These are phyloP conservation scores for Opeltia flavorubescens DNA, from an alignment of 495 filamentous ascomycete genomes.

Conservation along the genomic window DNA sequence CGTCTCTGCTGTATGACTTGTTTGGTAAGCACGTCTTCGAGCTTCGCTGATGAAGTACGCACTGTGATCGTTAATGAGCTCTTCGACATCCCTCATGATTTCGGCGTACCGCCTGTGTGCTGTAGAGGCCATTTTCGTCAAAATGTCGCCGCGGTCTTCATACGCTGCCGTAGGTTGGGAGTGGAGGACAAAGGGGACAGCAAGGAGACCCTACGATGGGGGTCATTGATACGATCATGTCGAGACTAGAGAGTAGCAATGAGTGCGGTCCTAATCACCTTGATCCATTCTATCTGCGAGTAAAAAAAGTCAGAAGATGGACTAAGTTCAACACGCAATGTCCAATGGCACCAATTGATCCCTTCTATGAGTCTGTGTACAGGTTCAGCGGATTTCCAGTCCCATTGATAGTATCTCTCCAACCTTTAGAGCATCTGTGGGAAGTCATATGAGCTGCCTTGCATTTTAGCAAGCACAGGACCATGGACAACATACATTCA, in stretches of 20 bases:
- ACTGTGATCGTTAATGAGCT: conserved; percentile 88
- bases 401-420: background rate
- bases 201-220: conserved; percentile 55
- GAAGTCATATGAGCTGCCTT: conserved; percentile 1
- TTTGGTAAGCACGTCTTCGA: background rate
- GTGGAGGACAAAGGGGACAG: conserved; percentile 93
- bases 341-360: conserved; percentile 91
- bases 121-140: conserved; percentile 41
- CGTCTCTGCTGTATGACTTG: conserved; percentile 56
- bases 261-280: conserved; percentile 27
- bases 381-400: background rate
- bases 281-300: conserved; percentile 50
- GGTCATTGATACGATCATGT: no score
- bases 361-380: conserved; percentile 53
- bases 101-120: conserved; percentile 77
- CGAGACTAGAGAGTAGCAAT: no score
- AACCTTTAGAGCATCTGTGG: conserved; percentile 67
- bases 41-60: conserved; percentile 16
- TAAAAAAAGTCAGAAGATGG: background rate
- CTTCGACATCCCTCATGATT: conserved; percentile 88
- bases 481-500: conserved; percentile 50
- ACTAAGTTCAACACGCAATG: no score
- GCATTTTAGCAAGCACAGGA: conserved; percentile 6
- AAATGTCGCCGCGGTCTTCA: conserved; percentile 31
- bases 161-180: conserved; percentile 82